Evolutionary conservation across 108 stramenopile species (phyloP), one percentile per base, ranked within the genome.

Genomic region (Skeletonema marinoi): DNA sequence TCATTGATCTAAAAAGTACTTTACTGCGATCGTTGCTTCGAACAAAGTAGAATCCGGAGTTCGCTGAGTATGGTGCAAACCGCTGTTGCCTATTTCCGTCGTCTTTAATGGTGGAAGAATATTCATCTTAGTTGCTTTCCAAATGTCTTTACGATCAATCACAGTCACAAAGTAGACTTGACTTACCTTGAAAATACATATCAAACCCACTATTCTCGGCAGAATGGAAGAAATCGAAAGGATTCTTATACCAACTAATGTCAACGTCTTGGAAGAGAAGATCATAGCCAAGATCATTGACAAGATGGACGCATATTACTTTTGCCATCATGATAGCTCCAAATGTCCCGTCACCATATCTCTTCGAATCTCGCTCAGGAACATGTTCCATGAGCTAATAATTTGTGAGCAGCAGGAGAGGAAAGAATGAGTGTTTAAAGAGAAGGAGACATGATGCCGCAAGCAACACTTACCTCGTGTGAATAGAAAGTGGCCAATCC

Each of bases 321-420:
- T 97, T 97, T 31, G 90, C 85, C 82, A 94, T 83, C 97, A 97
- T 96, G 84, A 97, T 95, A 16, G 42, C 56, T 4, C 71, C 78
- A 72, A 95, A 97, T 3, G 70, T 90, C 0, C 32, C 25, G 81
- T 97, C 96, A 1, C 84, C 91, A 66, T 96, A 97, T 4, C 56
- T 32, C 35, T 70, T 51, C 9, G 92, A 82, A 21, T 86, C 88
- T 46, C 71, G 61, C 4, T 41, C 25, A 8, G 92, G 90, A 21
- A 90, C 72, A 30, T 39, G 19, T 25, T 72, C 81, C 74, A 88
- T 87, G 58, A 86, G 83, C 78, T 87, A 54, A 31, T n/a, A 41
- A 32, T 25, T 33, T 14, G 42, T 13, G 13, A 19, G n/a, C 42
- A 19, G 46, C 10, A 41, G 9, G 7, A 31, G 30, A 13, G 25